Evolutionary conservation across 2,329 filamentous ascomycete genomes (phyloP), one percentile per base, ranked within the genome.

Genomic region (Ophiostoma australiae): DNA sequence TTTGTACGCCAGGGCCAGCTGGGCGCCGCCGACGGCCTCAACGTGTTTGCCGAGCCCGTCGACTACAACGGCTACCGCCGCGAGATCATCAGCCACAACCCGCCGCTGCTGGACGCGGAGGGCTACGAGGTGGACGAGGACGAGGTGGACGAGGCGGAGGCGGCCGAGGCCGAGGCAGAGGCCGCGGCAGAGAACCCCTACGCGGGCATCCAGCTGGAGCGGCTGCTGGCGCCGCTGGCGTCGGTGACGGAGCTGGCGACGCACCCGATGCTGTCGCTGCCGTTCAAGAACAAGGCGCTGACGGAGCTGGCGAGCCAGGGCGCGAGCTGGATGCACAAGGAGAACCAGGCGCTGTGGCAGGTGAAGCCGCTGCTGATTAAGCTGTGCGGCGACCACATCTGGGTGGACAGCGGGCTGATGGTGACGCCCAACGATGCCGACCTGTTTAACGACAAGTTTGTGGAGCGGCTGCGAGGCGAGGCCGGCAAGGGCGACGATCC

Each of bases 141-240:
- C 73, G 90, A 92, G 72, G 89, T 91, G 71, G 73, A 89, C 72
- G 87, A 89, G 72, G 87, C 89, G 61, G 85, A 84, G 71, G 79
- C 87, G 31, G 84, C 85, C 73, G 86, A 89, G 68, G 89, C 88
- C 61, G 81, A 86, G 68, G 83, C 87, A 66, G 81, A 85, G 4
- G 88, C 88, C n/a, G 85, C 88, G 48, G 89, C 91, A 74, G 84
- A 90, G 69, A 89, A 95, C 75, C 91, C 91, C 0, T 95, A 94
- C 77, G 85, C 89, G 68, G 88, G 89, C 70, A 86, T 93, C 66
- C 87, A 85, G 66, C 81, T 94, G 70, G 90, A 93, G 80, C 84
- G 91, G 71, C 84, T 94, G 20, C 87, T 95, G 70, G 90, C 89
- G 27, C 92, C 92, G 15, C 82, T 95, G 70, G 92, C 90, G 23